These are phyloP conservation scores for Arbutus unedo DNA, from an alignment of 148 eudicot species.

Conservation along the genomic window DNA sequence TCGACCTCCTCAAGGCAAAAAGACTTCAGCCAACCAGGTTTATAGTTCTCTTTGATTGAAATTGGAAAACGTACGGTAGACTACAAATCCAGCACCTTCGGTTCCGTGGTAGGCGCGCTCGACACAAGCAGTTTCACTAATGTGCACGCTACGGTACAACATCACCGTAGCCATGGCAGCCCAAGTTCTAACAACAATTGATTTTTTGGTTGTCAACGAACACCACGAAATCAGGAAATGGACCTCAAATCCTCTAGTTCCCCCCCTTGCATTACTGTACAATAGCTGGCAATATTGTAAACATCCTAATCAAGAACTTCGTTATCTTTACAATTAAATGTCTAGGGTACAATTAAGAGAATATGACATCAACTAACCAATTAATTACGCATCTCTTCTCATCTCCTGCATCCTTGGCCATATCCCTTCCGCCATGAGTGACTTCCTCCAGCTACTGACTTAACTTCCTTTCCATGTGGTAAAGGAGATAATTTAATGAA, in stretches of 20 bases:
- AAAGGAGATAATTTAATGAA: background rate
- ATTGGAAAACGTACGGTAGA: too few relatives aligned
- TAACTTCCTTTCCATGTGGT: background rate
- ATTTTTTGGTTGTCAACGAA: background rate
- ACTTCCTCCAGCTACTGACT: background rate
- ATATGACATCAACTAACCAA: background rate
- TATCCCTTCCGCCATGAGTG: background rate
- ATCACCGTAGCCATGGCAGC: background rate
- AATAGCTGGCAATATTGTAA: conserved; percentile 10
- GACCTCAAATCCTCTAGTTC: background rate
- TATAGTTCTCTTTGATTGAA: too few relatives aligned
- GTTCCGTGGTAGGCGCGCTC: too few relatives aligned
- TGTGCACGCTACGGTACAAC: too few relatives aligned
- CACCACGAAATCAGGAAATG: conserved; percentile 1
- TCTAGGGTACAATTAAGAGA: background rate
- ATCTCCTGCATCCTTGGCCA: conserved; percentile 9
- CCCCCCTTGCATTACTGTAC: conserved; percentile 15
- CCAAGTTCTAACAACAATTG: background rate
- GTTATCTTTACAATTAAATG: conserved; percentile 11
- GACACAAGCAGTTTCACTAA: too few relatives aligned
- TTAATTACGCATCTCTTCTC: background rate
- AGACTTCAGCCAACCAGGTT: too few relatives aligned
- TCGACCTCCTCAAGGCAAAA: too few relatives aligned
- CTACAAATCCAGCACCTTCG: too few relatives aligned
- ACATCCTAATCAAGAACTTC: background rate